These are phyloP conservation scores for Fusarium subglutinans DNA, from an alignment of 2,329 filamentous ascomycete species.

Conservation along the genomic window DNA sequence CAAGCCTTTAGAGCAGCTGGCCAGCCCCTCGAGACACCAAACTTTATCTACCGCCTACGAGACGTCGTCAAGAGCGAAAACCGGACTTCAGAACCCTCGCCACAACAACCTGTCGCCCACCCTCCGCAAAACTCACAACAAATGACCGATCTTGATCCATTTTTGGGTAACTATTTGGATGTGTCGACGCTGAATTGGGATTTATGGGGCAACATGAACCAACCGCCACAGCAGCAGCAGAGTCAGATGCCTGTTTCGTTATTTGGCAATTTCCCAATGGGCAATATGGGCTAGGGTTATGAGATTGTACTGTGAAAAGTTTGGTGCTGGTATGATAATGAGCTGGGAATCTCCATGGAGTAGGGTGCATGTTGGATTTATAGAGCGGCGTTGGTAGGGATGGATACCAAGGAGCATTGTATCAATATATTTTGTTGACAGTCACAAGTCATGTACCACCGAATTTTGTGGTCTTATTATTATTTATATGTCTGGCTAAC, in stretches of 20 bases:
- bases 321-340: conserved; percentile 10
- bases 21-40: conserved; percentile 52
- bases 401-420: conserved; percentile 1
- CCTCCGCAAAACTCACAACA: conserved; percentile 42
- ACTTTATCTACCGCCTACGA: conserved; percentile 57
- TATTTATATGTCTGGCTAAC: rapidly evolving
- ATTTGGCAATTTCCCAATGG: conserved; percentile 46
- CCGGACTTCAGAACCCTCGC: conserved; percentile 42
- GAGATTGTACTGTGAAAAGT: conserved; percentile 1
- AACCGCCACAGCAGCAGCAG: conserved; percentile 25
- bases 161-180: conserved; percentile 57
- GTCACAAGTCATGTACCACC: neutral
- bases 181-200: conserved; percentile 57
- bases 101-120: conserved; percentile 41
- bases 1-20: conserved; percentile 51
- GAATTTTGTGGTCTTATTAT: neutral
- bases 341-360: conserved; percentile 33
- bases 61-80: conserved; percentile 53
- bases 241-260: conserved; percentile 45
- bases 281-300: conserved; percentile 30
- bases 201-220: conserved; percentile 51
- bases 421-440: conserved; percentile 13
- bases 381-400: conserved; percentile 35
- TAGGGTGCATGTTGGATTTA: conserved; percentile 31
- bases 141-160: conserved; percentile 52